A percentile compares a stretch with the other conserved stretches of the same genome.
Evolutionary conservation across 2,329 filamentous ascomycete genomes (phyloP).

Genomic region (Teratosphaeria pseudoeucalypti): DNA sequence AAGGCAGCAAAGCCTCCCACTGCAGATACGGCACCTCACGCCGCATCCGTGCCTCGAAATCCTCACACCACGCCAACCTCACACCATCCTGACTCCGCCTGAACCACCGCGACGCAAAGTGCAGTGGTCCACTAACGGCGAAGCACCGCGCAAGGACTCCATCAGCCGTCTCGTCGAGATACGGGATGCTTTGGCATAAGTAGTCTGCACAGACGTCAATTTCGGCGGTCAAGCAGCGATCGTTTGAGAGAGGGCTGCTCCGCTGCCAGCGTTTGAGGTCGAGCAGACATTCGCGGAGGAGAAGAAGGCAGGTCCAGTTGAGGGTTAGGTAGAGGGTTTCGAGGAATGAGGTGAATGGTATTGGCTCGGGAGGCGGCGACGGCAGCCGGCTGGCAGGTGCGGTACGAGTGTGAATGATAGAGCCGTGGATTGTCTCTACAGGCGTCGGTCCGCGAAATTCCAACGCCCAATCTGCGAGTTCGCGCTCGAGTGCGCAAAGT

Average conservation of each 20-base stretch:
- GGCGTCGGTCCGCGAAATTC: neutral
- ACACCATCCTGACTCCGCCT: neutral
- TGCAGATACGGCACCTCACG: neutral
- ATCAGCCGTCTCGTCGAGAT: neutral
- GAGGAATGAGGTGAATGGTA: neutral
- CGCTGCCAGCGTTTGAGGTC: neutral
- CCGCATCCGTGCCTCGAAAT: neutral
- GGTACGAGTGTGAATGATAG: neutral
- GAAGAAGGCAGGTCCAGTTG: neutral
- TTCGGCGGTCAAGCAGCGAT: neutral
- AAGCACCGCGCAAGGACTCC: neutral
- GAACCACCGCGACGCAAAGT: neutral
- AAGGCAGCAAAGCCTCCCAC: neutral
- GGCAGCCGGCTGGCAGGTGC: neutral
- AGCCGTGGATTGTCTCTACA: neutral
- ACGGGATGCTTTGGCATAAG: neutral
- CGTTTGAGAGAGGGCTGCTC: neutral
- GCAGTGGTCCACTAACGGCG: neutral
- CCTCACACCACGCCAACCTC: neutral
- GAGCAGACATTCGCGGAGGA: neutral
- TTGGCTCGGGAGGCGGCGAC: neutral
- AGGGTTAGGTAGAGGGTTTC: neutral
- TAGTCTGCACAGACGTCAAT: neutral
- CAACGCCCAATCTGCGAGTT: neutral
- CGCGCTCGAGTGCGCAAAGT: neutral